Evolutionary conservation across 345 rosid species (phyloP), one percentile per base, ranked within the genome.

Genomic region (Cardamine occulta): DNA sequence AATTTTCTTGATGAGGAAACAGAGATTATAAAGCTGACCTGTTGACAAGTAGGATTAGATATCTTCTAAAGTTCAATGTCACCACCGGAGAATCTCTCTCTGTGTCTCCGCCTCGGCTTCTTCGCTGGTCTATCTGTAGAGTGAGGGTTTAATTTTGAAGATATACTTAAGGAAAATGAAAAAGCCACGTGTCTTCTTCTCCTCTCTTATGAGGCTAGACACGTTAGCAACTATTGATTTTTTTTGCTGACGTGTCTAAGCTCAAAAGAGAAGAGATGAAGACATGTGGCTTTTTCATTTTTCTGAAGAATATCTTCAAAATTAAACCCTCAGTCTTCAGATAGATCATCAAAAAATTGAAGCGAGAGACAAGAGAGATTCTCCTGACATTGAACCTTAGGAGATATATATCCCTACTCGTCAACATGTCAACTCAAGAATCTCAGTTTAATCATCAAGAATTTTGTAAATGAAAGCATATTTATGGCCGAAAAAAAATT

Each of bases 21-120:
- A 11, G 58, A 61, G n/a, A 60, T 54, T 17, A 17, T n/a, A 21
- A 14, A 26, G 51, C 76, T 24, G 7, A 77, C 80, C 80, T 70
- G 72, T 14, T 71, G 80, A 65, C 76, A 17, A 1, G 47, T 19
- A n/a, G 73, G 80, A 65, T 18, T 18, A 64, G 76, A 77, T 77
- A 24, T 23, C 49, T 52, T 29, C 19, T 12, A 13, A 31, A 51
- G 7, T 44, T 62, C 45, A 53, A 29, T 66, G 73, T 23, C 29
- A 18, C 3, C 17, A 52, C 58, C 32, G 66, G 44, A 63, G 66
- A 70, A 76, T 63, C 71, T 63, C 74, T 51, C 47, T 37, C 47
- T 54, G 24, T 42, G 23, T 29, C 32, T 51, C 54, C 23, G 21
- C 7, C 19, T 73, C 55, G 21, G 35, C 62, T 59, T 15, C 51